phyloP scores from a whole-genome alignment of 2,329 filamentous ascomycete species.

The Calonectria pseudoturangicola region DNA sequence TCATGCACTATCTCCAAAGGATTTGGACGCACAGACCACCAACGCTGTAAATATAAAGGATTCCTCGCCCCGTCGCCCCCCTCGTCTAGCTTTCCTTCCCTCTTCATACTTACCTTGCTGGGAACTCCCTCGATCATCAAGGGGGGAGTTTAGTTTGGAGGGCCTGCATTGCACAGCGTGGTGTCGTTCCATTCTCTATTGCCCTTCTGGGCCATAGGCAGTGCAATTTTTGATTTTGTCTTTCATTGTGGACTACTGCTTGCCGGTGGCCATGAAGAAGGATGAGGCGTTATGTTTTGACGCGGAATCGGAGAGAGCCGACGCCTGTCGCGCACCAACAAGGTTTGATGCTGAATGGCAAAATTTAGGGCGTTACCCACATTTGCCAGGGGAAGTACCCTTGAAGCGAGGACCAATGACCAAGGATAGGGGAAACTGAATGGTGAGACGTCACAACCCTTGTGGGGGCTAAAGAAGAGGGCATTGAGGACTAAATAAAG shows the following conservation, averaged over 20 bases:
- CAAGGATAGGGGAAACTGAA: background rate
- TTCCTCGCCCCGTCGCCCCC: conserved; percentile 33
- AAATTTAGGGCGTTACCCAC: background rate
- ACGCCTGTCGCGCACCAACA: background rate
- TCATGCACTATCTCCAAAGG: too few species aligned
- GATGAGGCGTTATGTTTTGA: conserved; percentile 37
- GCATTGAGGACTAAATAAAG: conserved; percentile 20
- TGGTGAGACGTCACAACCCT: conserved; percentile 42
- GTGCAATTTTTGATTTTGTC: conserved; percentile 68
- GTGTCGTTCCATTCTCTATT: conserved; percentile 68
- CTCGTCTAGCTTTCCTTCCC: conserved; percentile 16
- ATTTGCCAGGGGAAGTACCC: conserved; percentile 4
- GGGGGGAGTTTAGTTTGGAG: conserved; percentile 63
- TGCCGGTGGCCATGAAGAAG: conserved; percentile 66
- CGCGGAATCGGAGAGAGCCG: background rate
- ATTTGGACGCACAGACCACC: conserved; percentile 39
- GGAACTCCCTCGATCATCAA: conserved; percentile 66
- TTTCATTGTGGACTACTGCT: conserved; percentile 66
- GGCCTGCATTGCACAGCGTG: conserved; percentile 74
- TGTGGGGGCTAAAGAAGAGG: conserved; percentile 25
- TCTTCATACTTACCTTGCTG: conserved; percentile 72
- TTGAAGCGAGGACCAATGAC: background rate
- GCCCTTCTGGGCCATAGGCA: conserved; percentile 71
- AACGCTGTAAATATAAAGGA: conserved; percentile 27
- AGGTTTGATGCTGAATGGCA: background rate